Conservation (phyloP, 2,329 filamentous ascomycete species). For the Pseudogymnoascus sp. region DNA sequence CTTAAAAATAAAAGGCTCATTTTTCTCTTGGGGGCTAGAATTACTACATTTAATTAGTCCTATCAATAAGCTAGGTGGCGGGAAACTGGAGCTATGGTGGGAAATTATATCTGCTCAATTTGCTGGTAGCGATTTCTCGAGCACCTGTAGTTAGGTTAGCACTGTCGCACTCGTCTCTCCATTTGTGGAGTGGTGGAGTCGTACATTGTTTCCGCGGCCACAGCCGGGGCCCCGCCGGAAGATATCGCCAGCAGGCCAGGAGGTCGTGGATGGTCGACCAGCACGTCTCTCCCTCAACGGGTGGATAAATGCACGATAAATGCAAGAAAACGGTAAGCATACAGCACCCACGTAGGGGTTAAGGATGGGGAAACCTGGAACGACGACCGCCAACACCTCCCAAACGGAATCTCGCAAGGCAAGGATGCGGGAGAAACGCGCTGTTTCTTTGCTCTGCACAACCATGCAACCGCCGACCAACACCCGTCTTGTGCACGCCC, state of each 20-base stretch:
- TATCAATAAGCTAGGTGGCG: background rate
- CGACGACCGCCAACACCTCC: background rate
- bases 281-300: background rate
- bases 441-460: background rate
- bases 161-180: background rate
- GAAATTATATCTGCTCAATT: background rate
- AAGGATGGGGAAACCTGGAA: constrained; percentile 3
- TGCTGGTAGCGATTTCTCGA: background rate
- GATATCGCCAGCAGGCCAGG: background rate
- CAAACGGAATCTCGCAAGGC: background rate
- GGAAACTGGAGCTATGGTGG: background rate
- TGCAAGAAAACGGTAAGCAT: background rate
- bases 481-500: background rate
- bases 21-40: background rate
- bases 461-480: background rate
- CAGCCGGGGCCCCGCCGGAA: constrained; percentile 1
- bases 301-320: constrained; percentile 4
- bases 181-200: constrained; percentile 4
- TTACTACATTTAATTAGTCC: background rate
- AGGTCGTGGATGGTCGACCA: background rate
- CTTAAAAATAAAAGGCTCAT: background rate
- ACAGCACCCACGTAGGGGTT: background rate
- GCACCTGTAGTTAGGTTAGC: background rate
- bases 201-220: background rate
- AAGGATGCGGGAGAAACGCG: constrained; percentile 1